Base-by-base conservation (phyloP, 306 rosid genomes). In the Quercus robur region DNA sequence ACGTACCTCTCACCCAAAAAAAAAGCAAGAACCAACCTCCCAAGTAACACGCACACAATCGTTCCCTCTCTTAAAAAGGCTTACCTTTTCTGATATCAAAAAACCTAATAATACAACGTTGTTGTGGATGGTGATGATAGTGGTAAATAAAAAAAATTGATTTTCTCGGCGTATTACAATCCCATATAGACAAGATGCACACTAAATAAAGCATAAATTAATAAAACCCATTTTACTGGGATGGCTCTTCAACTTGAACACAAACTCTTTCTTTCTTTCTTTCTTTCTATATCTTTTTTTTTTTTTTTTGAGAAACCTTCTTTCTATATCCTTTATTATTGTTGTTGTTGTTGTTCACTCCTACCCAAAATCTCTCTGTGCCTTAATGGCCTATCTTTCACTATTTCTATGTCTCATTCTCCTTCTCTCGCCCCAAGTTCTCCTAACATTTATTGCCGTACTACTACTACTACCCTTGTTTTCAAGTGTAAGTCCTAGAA, bases 371-470 rank as follows among this genome's bases (percentile, higher is more conserved):
- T 67, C 71, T 70, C 56, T 74, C 77, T 49, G 23, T 49, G 73
- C 83, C 79, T 86, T 77, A 72, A 85, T 88, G 85, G 74, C 85
- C 77, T 19, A n/a, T 61, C 78, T 28, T 57, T 71, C 67, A 46
- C 21, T 46, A 67, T 75, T 77, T 76, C 84, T 57, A 56, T 80
- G 11, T 56, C 12, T 21, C 41, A 76, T 73, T 78, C 73, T 61
- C 38, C 49, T 63, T 73, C 84, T 75, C 63, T 20, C 30, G 25
- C 23, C 49, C 74, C 30, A 78, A 17, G n/a, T 33, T 25, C 77
- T 56, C 26, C 52, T 33, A 9, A 35, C 8, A 11, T 68, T 35
- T 35, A 11, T 49, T 35, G 71, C 46, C 8, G 3, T 38, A 8
- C 15, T 12, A 49, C 54, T n/a, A 9, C 14, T 10, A 19, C 14